Conservation (phyloP, 169 alveolate genomes). For the Cryptosporidium ubiquitum region DNA sequence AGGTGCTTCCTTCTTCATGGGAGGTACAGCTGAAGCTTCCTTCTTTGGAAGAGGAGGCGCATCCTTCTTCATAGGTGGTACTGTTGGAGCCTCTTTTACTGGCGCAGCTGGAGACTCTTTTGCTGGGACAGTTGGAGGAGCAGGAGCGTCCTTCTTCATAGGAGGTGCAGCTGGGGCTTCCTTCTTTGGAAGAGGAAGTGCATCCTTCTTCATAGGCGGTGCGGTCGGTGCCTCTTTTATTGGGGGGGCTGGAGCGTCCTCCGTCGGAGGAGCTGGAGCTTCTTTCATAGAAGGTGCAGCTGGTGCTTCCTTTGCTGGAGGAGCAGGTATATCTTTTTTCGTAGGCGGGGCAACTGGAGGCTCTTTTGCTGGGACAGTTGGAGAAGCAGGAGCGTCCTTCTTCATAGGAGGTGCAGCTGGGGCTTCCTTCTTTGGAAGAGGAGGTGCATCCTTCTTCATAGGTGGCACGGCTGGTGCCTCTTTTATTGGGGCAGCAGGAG, state of each 20-base stretch:
- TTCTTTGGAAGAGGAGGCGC: background rate
- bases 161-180: background rate
- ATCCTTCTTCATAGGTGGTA: background rate
- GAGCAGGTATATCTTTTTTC: background rate
- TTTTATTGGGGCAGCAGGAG: slow-evolving; percentile 15
- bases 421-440: background rate
- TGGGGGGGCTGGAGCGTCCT: background rate
- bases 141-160: background rate
- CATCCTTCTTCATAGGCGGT: background rate
- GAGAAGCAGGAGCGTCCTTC: background rate
- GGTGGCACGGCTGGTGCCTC: slow-evolving; percentile 1
- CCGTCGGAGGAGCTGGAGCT: slow-evolving; percentile 6
- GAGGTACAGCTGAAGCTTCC: background rate
- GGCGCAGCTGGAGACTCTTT: background rate
- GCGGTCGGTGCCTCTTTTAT: background rate
- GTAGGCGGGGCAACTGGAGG: background rate
- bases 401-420: background rate
- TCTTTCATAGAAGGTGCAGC: background rate
- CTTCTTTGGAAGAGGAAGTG: slow-evolving; percentile 1
- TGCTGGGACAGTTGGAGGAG: background rate
- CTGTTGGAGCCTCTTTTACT: background rate
- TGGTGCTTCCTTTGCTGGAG: background rate
- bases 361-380: background rate
- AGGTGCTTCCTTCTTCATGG: slow-evolving; percentile 6
- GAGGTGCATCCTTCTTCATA: background rate